Evolutionary conservation across 371 early-diverging fungal species (phyloP).

Genomic region (Cokeromyces recurvatus): DNA sequence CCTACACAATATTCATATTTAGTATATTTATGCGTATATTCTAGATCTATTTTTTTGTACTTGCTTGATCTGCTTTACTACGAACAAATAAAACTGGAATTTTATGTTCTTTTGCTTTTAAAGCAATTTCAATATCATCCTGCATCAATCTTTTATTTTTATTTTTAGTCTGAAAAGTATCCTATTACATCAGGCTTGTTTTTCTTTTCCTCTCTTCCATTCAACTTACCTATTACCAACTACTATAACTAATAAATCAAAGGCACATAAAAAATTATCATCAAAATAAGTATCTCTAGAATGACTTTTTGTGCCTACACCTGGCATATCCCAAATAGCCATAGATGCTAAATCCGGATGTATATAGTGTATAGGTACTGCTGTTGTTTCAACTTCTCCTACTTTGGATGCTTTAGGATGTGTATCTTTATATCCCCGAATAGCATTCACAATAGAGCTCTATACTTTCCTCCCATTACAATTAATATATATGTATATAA

Average conservation of each 20-base stretch:
- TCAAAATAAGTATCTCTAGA: constrained; percentile 43
- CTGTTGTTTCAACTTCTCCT: constrained; percentile 42
- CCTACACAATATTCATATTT: constrained; percentile 12
- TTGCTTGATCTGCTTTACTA: constrained; percentile 45
- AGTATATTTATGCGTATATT: neutral
- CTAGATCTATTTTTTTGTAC: neutral
- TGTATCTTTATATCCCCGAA: constrained; percentile 36
- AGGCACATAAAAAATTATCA: constrained; percentile 41
- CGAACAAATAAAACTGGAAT: constrained; percentile 40
- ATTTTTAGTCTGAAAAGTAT: too few species aligned
- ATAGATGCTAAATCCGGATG: constrained; percentile 41
- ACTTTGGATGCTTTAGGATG: constrained; percentile 28
- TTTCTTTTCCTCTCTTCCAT: too few species aligned
- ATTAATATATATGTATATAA: too few species aligned
- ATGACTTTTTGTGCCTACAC: constrained; percentile 37
- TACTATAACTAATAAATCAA: constrained; percentile 45
- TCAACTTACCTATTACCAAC: constrained; percentile 36
- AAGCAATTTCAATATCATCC: constrained; percentile 32
- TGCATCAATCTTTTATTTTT: constrained; percentile 32
- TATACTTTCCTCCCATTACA: too few species aligned
- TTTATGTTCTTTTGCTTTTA: constrained; percentile 28
- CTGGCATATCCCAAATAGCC: constrained; percentile 51
- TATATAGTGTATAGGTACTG: constrained; percentile 26
- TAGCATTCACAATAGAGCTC: constrained; percentile 46
- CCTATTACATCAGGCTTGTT: too few species aligned